These are phyloP conservation scores for Hemileccinum rubropunctum DNA, from an alignment of 768 basidiomycete species.

Conservation along the genomic window DNA sequence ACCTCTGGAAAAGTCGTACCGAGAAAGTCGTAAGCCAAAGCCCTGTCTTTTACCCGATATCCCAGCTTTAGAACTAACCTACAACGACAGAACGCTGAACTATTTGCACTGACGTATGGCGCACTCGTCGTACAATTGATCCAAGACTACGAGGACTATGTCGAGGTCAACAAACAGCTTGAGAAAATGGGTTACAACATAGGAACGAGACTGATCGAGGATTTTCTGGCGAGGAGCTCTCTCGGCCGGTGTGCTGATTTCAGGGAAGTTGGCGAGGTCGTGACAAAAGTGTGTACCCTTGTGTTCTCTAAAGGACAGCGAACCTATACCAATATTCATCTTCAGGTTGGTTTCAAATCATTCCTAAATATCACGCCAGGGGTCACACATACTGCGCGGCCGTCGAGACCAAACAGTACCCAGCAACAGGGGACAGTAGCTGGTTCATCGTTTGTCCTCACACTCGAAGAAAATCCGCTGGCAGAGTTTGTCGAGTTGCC, in stretches of 20 bases:
- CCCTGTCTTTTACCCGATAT: constrained; percentile 8
- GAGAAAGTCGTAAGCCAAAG: constrained; percentile 83
- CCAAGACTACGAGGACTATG: constrained; percentile 98
- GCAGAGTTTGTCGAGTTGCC: constrained; percentile 97
- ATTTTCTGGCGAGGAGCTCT: constrained; percentile 92
- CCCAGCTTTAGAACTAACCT: constrained; percentile 1
- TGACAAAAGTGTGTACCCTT: constrained; percentile 70
- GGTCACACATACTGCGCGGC: constrained; percentile 64
- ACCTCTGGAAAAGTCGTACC: constrained; percentile 90
- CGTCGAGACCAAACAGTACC: constrained; percentile 45
- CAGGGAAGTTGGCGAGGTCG: constrained; percentile 90
- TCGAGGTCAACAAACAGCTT: constrained; percentile 92
- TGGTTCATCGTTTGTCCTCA: constrained; percentile 74
- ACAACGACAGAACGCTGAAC: constrained; percentile 80
- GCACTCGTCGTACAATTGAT: constrained; percentile 97
- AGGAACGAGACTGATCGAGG: constrained; percentile 93
- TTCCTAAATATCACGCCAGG: constrained; percentile 91
- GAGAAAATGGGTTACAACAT: constrained; percentile 99
- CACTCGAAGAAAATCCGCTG: constrained; percentile 93
- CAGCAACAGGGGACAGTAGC: constrained; percentile 40
- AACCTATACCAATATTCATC: not conserved
- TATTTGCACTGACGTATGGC: constrained; percentile 96
- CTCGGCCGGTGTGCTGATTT: constrained; percentile 93
- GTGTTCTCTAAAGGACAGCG: not conserved
- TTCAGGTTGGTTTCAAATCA: constrained; percentile 94